These are phyloP conservation scores for Stephania japonica DNA, from an alignment of 164 flowering plant genomes.

Conservation along the genomic window DNA sequence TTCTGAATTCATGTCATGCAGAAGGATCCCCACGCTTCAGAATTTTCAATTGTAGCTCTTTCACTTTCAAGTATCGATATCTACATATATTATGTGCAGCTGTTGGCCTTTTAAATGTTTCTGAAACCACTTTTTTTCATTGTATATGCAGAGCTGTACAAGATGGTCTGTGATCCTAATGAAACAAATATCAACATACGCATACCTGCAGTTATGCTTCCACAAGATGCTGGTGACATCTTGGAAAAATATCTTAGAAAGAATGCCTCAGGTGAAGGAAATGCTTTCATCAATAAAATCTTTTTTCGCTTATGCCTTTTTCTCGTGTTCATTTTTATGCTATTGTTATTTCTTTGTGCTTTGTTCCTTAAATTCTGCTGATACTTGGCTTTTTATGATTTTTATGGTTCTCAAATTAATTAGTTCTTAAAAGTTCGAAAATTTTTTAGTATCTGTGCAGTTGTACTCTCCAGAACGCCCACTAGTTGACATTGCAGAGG, in stretches of 20 bases:
- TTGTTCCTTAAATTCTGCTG: background rate
- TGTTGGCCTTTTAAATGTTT: background rate
- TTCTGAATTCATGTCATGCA: no score
- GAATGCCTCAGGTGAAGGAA: constrained; percentile 45
- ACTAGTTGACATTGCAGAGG: constrained; percentile 87
- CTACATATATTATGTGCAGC: background rate
- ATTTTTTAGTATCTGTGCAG: constrained; percentile 70
- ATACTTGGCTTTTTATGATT: constrained; percentile 1
- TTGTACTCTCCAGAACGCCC: constrained; percentile 90
- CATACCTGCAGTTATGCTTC: constrained; percentile 94
- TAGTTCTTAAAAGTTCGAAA: constrained; percentile 8
- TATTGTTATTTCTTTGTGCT: background rate
- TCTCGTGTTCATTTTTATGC: background rate
- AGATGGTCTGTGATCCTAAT: constrained; percentile 92
- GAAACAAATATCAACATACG: constrained; percentile 67
- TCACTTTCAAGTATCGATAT: background rate
- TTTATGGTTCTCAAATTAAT: background rate
- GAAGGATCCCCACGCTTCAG: no score
- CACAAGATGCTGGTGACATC: constrained; percentile 80
- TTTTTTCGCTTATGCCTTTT: background rate
- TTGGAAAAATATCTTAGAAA: constrained; percentile 47
- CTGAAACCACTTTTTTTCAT: background rate
- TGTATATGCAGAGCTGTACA: constrained; percentile 68
- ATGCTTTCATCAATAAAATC: background rate
- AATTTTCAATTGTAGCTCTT: background rate